Base-by-base conservation (phyloP, 805 yeast genomes). In the Starmerella stellata region DNA sequence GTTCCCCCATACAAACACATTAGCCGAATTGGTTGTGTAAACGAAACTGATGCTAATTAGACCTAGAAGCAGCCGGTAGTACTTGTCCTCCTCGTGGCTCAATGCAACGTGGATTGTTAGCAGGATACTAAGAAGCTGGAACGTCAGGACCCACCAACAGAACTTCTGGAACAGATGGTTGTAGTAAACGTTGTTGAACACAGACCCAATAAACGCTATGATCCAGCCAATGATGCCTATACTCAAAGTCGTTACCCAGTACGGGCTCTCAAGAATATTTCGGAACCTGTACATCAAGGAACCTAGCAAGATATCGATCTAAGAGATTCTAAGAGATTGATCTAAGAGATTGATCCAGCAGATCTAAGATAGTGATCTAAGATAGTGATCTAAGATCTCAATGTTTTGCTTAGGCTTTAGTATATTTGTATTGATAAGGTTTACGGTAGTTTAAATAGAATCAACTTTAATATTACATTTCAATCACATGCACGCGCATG, bases 61-160 rank as follows among this genome's bases (percentile, higher is more conserved):
- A 2, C 75, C 72, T 30, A 73, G 68, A 30, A 74, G 54, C 11
- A 58, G 56, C 21, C 49, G 46, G 49, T 77, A 70, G 61, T 90
- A 81, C 43, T 70, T 65, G 53, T 78, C 82, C 43, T 81, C 63
- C 33, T 72, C 59, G 57, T 78, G 75, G 51, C 60, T 61, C 55
- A 73, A 53, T 56, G 66, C 58, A 69, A 81, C 45, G 72, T 62
- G 40, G 64, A 49, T 31, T 67, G 65, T 43, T 70, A 65, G 55
- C 4, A 72, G 48, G 17, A 78, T 65, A 31, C 81, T 48, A 23
- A 80, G 44, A 17, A 83, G 62, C 58, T 87, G 75, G 53, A 72
- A 90, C 2, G 78, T 85, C 4, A 90, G 57, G 1, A 93, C 93
- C 98, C 98, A 90, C 98, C 98, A 87, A 3, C 90, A 72, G 58